phyloP scores from a whole-genome alignment of 2,329 filamentous ascomycete species.

The Sarocladiaceae sp. region DNA sequence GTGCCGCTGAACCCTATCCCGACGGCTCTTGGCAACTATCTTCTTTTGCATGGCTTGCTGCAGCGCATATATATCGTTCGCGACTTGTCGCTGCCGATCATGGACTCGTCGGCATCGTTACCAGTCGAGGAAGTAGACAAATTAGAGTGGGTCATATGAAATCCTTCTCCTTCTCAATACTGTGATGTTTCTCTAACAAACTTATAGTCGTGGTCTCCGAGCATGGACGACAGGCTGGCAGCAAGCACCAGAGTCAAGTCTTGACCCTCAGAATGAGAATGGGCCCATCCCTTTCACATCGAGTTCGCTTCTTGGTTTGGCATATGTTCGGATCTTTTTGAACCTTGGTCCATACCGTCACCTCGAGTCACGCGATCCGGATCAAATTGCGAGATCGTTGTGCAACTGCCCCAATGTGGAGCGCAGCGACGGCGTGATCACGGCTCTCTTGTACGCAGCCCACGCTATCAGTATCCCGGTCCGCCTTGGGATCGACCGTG shows the following conservation, averaged over 20 bases:
- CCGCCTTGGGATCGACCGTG: constrained; percentile 45
- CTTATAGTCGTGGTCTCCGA: constrained; percentile 25
- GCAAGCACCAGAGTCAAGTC: constrained; percentile 30
- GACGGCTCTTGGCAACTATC: constrained; percentile 30
- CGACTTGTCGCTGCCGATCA: constrained; percentile 28
- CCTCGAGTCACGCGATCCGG: constrained; percentile 36
- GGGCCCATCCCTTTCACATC: constrained; percentile 37
- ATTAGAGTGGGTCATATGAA: constrained; percentile 21
- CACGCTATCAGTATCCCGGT: constrained; percentile 51
- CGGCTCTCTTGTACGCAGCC: constrained; percentile 45
- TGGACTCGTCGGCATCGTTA: constrained; percentile 23
- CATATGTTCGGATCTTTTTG: constrained; percentile 39
- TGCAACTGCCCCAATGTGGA: constrained; percentile 31
- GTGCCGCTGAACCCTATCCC: constrained; percentile 27
- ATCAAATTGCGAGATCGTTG: constrained; percentile 32
- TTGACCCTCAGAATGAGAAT: constrained; percentile 33
- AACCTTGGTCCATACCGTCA: constrained; percentile 36
- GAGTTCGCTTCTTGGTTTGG: constrained; percentile 37
- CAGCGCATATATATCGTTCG: constrained; percentile 32
- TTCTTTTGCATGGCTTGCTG: constrained; percentile 29
- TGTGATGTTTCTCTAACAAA: neutral
- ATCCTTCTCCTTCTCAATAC: neutral
- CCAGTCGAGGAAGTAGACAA: constrained; percentile 29
- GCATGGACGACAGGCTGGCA: constrained; percentile 34
- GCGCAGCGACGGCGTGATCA: constrained; percentile 39